Conservation (phyloP, 1,139 yeast genomes). For the Candida labiduridarum region DNA sequence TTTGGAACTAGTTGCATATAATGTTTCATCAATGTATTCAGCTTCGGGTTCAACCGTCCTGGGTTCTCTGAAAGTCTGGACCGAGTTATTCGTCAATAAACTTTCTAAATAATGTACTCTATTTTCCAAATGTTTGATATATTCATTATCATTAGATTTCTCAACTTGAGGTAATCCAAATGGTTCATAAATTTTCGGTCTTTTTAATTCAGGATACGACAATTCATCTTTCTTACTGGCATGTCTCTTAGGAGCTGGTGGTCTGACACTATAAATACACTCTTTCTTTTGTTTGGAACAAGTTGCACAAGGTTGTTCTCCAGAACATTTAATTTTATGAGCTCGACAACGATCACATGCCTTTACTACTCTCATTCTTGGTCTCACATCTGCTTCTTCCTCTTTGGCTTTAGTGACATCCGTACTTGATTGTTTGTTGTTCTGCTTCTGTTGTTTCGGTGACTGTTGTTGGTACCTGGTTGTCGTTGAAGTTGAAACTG, state of each 20-base stretch:
- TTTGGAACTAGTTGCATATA: constrained; percentile 35
- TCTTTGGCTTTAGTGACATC: not conserved
- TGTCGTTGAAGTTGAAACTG: constrained; percentile 2
- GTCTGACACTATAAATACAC: constrained; percentile 30
- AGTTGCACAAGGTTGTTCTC: constrained; percentile 54
- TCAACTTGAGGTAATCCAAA: constrained; percentile 23
- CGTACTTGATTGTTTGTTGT: constrained; percentile 3
- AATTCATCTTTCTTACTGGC: not conserved
- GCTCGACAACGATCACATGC: constrained; percentile 66
- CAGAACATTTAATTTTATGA: constrained; percentile 66
- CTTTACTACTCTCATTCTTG: constrained; percentile 50
- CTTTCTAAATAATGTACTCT: constrained; percentile 44
- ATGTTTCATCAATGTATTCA: constrained; percentile 21
- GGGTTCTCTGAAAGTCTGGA: constrained; percentile 19
- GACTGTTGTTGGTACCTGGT: not conserved
- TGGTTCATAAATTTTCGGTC: constrained; percentile 14
- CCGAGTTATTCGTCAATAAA: constrained; percentile 25
- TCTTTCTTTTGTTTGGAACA: constrained; percentile 48
- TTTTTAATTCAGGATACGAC: constrained; percentile 8
- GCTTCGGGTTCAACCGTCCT: constrained; percentile 20
- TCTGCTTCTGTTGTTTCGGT: constrained; percentile 3
- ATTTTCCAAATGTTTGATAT: constrained; percentile 40
- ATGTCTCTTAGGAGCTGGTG: not conserved
- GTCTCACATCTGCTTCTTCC: constrained; percentile 9
- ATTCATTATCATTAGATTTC: constrained; percentile 19